Conservation (phyloP, 352 stramenopile species). For the Plasmopara viticola region DNA sequence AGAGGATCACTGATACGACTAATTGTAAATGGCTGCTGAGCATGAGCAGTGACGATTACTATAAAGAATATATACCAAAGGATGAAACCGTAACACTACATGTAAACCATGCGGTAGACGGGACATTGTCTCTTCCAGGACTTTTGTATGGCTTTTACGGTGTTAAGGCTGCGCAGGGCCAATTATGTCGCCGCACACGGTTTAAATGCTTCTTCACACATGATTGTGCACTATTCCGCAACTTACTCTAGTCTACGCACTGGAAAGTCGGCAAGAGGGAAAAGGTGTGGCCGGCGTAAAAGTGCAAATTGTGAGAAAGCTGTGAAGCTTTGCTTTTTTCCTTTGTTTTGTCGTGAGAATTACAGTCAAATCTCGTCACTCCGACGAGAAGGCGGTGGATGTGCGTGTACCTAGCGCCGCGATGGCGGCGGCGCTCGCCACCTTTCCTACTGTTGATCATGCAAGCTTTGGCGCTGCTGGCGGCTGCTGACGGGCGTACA, state of each 20-base stretch:
- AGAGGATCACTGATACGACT: too few relatives aligned
- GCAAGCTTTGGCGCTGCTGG: conserved; percentile 10
- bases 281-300: conserved; percentile 11
- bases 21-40: too few relatives aligned
- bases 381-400: conserved; percentile 13
- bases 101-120: too few relatives aligned
- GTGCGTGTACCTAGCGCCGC: conserved; percentile 23
- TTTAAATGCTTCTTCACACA: too few relatives aligned
- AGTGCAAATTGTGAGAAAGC: conserved; percentile 9
- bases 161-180: too few relatives aligned
- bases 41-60: too few relatives aligned
- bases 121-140: too few relatives aligned
- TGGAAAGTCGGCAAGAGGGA: conserved; percentile 20
- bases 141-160: too few relatives aligned
- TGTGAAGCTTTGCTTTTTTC: conserved; percentile 11
- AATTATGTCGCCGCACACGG: too few relatives aligned
- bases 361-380: conserved; percentile 14
- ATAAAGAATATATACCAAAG: too few relatives aligned
- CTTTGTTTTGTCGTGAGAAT: conserved; percentile 16
- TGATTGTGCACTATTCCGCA: background rate
- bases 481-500: conserved; percentile 6
- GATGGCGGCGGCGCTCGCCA: conserved; percentile 19
- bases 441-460: conserved; percentile 3
- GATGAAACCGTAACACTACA: too few relatives aligned
- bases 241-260: conserved; percentile 15